Evolutionary conservation across 2,329 filamentous ascomycete genomes (phyloP).

Genomic region (Metarhizium rileyi): DNA sequence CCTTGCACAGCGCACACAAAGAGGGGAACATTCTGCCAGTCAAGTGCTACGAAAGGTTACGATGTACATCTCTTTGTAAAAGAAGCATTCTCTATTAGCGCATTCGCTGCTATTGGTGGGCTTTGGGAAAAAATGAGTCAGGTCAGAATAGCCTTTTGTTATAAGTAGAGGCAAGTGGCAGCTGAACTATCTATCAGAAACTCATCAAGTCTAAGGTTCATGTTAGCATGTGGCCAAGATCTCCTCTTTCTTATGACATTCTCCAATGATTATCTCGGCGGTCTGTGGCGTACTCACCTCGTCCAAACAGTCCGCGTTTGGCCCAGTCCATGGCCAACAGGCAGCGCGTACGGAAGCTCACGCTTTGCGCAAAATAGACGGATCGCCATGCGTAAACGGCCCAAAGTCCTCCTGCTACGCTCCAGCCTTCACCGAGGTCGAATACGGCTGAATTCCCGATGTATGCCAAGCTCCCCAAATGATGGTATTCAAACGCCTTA

Average conservation of each 20-base stretch:
- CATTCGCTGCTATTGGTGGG: neutral
- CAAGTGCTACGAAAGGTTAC: neutral
- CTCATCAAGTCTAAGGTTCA: slow-evolving; percentile 39
- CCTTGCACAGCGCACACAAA: neutral
- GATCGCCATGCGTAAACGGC: slow-evolving; percentile 95
- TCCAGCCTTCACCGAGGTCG: slow-evolving; percentile 71
- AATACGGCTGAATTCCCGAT: slow-evolving; percentile 96
- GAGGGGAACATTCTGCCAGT: neutral
- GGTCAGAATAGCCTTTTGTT: too few relatives aligned
- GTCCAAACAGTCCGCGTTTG: slow-evolving; percentile 90
- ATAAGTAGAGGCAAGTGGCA: neutral
- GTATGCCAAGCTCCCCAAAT: slow-evolving; percentile 87
- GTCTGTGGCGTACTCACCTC: slow-evolving; percentile 57
- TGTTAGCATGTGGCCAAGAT: neutral
- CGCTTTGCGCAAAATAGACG: slow-evolving; percentile 95
- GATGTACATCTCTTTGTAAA: neutral
- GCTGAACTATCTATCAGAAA: slow-evolving; percentile 24
- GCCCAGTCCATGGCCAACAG: slow-evolving; percentile 97
- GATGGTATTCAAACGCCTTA: slow-evolving; percentile 88
- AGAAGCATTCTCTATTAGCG: neutral
- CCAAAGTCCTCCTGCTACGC: slow-evolving; percentile 71
- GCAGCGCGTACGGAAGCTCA: slow-evolving; percentile 80
- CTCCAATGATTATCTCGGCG: neutral
- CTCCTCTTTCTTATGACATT: neutral
- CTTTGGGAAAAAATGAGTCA: too few relatives aligned